These are phyloP conservation scores for Candida andamanensis DNA, from an alignment of 805 yeast species.

Conservation along the genomic window DNA sequence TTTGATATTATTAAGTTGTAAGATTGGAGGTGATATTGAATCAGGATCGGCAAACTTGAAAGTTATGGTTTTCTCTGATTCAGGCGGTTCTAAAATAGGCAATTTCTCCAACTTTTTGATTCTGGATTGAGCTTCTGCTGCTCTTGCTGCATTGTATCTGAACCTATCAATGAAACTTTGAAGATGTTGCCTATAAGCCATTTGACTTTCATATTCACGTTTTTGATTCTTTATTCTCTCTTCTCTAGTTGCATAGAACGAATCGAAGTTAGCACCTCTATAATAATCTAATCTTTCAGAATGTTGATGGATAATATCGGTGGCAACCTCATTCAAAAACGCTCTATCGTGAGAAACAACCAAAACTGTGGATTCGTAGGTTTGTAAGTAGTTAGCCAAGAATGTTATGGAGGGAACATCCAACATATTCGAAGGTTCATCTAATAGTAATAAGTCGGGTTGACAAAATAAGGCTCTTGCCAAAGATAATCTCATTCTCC, in stretches of 20 bases:
- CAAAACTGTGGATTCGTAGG: constrained; percentile 86
- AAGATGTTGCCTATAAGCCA: constrained; percentile 91
- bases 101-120: constrained; percentile 93
- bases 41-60: constrained; percentile 97
- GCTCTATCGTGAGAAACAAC: constrained; percentile 98
- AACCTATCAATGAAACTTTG: constrained; percentile 94
- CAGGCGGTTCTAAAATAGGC: constrained; percentile 90
- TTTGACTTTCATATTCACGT: constrained; percentile 95
- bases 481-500: constrained; percentile 99
- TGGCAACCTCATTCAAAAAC: constrained; percentile 94
- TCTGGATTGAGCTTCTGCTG: constrained; percentile 96
- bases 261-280: constrained; percentile 88
- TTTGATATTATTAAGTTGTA: constrained; percentile 79
- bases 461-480: constrained; percentile 97
- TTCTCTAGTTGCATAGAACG: constrained; percentile 88
- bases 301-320: constrained; percentile 97
- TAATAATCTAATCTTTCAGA: constrained; percentile 95
- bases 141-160: constrained; percentile 95
- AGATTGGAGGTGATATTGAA: constrained; percentile 84
- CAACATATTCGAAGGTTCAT: constrained; percentile 99
- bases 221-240: constrained; percentile 90
- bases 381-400: constrained; percentile 82
- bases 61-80: constrained; percentile 77
- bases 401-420: constrained; percentile 98
- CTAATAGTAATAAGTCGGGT: constrained; percentile 87